A percentile compares a stretch with the other conserved stretches of the same genome.
Conservation (phyloP, 2,329 filamentous ascomycete species). For the Venturia pyrina region DNA sequence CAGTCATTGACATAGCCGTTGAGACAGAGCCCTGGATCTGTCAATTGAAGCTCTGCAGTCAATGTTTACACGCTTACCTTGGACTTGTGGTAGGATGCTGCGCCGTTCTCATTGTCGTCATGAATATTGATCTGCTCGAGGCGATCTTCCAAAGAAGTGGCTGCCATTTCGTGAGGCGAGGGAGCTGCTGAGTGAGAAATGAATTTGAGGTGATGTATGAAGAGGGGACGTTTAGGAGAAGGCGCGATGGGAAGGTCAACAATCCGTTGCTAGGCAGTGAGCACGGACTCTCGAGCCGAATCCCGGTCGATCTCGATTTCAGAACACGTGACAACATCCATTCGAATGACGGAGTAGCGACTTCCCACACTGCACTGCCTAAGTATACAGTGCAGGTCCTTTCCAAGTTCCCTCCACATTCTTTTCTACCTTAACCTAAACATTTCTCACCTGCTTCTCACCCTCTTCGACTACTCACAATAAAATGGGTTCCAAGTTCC, state of each 20-base stretch:
- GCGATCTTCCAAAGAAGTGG: constrained; percentile 6
- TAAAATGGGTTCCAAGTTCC: too few relatives aligned
- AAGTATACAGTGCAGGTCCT: too few relatives aligned
- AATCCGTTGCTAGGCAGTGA: constrained; percentile 4
- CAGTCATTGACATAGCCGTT: constrained; percentile 37
- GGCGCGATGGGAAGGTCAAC: not conserved
- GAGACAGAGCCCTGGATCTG: constrained; percentile 34
- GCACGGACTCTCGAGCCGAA: constrained; percentile 1
- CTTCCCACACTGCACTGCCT: too few relatives aligned
- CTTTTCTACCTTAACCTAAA: too few relatives aligned
- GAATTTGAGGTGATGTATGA: not conserved
- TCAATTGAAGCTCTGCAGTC: not conserved
- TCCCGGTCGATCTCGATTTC: too few relatives aligned
- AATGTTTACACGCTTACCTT: constrained; percentile 49
- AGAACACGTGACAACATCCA: too few relatives aligned
- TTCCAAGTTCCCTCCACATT: too few relatives aligned
- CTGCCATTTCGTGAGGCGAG: not conserved
- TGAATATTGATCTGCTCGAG: constrained; percentile 10
- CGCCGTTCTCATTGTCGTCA: constrained; percentile 8
- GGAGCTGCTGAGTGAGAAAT: not conserved
- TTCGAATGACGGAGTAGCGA: too few relatives aligned
- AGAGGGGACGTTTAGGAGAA: not conserved
- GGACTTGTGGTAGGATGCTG: constrained; percentile 50
- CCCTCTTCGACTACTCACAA: too few relatives aligned
- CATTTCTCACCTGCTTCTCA: too few relatives aligned